Evolutionary conservation across 2,329 filamentous ascomycete genomes (phyloP).

Genomic region (Ceratocystis huliohia): DNA sequence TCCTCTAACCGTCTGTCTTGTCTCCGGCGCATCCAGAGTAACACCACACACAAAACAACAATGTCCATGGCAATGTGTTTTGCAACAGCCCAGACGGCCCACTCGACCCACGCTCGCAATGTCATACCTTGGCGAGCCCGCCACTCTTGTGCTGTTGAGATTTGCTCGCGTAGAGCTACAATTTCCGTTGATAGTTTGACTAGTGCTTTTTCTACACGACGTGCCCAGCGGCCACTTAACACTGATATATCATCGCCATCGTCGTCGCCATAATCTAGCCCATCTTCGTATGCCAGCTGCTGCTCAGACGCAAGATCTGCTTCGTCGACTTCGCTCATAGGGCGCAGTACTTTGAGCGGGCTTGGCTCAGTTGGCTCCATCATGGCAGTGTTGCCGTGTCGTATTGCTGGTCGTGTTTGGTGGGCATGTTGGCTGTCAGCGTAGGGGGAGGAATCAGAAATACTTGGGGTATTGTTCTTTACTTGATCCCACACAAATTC

Average conservation of each 20-base stretch:
- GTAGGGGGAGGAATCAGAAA: constrained; percentile 45
- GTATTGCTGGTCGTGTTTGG: constrained; percentile 29
- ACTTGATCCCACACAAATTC: constrained; percentile 99
- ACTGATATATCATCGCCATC: constrained; percentile 17
- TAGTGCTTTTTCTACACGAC: constrained; percentile 70
- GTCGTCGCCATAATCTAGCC: constrained; percentile 33
- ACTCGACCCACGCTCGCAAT: constrained; percentile 56
- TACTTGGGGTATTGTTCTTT: constrained; percentile 65
- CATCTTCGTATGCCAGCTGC: constrained; percentile 34
- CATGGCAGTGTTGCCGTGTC: constrained; percentile 30
- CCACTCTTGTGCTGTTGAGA: constrained; percentile 63
- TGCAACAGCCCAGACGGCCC: constrained; percentile 53
- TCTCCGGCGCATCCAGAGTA: constrained; percentile 59
- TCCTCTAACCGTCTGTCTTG: constrained; percentile 62
- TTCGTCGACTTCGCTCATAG: constrained; percentile 74
- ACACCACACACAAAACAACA: constrained; percentile 49
- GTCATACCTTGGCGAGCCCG: constrained; percentile 51
- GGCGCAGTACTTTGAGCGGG: constrained; percentile 61
- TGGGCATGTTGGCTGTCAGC: constrained; percentile 27
- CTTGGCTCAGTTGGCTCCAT: constrained; percentile 37
- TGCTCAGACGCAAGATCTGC: constrained; percentile 43
- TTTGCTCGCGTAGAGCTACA: constrained; percentile 80
- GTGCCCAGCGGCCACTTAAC: constrained; percentile 46
- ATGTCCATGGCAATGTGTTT: constrained; percentile 67
- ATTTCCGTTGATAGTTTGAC: constrained; percentile 87